phyloP scores from a whole-genome alignment of 257 asterid species.

The Ehretia macrophylla region DNA sequence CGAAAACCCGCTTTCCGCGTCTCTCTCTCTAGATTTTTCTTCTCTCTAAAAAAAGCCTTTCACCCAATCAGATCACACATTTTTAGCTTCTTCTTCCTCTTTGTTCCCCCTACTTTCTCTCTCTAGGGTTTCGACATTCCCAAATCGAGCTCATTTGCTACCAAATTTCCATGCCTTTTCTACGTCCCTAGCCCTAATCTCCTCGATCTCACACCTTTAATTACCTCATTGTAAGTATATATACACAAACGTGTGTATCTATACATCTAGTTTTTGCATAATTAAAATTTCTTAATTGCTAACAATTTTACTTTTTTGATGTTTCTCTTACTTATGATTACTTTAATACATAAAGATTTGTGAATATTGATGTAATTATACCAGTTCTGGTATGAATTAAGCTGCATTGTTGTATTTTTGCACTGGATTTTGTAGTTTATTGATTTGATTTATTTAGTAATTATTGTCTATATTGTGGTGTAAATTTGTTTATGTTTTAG shows the following conservation, averaged over 20 bases:
- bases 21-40: slow-evolving; percentile 22
- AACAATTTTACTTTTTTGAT: too few species aligned
- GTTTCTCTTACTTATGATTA: background rate
- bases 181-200: background rate
- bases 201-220: background rate
- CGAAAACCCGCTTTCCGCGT: slow-evolving; percentile 13
- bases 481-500: background rate
- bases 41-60: background rate
- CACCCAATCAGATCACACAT: slow-evolving; percentile 34
- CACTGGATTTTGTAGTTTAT: background rate
- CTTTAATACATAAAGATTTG: background rate
- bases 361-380: background rate
- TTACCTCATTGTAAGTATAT: slow-evolving; percentile 2
- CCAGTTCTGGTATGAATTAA: background rate
- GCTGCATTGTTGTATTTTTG: background rate
- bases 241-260: too few species aligned
- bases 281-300: too few species aligned
- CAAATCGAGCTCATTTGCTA: slow-evolving; percentile 18
- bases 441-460: too few species aligned
- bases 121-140: slow-evolving; percentile 36
- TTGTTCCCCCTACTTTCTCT: slow-evolving; percentile 12
- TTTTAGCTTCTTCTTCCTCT: slow-evolving; percentile 9
- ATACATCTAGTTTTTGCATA: too few species aligned
- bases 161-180: background rate
- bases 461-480: background rate